Conservation (phyloP, 2,329 filamentous ascomycete genomes). For the Botrytis pseudocinerea region DNA sequence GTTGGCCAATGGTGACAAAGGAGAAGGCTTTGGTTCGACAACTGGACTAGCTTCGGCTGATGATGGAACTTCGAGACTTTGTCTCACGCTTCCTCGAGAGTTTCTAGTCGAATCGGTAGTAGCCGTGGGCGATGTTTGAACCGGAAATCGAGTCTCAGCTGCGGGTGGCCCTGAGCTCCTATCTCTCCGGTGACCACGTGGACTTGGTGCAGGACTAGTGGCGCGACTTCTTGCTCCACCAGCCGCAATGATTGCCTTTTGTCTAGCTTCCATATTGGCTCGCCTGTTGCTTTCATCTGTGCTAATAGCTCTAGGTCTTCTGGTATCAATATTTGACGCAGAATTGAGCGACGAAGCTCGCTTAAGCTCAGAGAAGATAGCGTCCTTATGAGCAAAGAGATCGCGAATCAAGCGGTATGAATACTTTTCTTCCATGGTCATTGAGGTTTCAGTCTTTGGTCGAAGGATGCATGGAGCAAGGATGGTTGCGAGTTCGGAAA, state of each 20-base stretch:
- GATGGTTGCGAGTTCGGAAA: constrained; percentile 69
- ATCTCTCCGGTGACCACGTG: constrained; percentile 71
- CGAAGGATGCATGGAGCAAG: constrained; percentile 86
- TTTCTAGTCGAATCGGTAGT: constrained; percentile 46
- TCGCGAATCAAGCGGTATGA: constrained; percentile 88
- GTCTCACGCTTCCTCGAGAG: constrained; percentile 46
- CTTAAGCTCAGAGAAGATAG: constrained; percentile 95
- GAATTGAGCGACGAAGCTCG: constrained; percentile 74
- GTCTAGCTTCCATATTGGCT: constrained; percentile 90
- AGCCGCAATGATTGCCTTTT: constrained; percentile 69
- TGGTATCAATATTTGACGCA: constrained; percentile 56
- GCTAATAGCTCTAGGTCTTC: constrained; percentile 83
- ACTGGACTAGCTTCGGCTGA: constrained; percentile 31
- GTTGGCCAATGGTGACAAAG: constrained; percentile 35
- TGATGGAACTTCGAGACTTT: constrained; percentile 77
- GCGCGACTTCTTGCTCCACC: constrained; percentile 66
- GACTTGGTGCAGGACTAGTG: constrained; percentile 68
- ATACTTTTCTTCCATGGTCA: constrained; percentile 95
- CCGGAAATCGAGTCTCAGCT: constrained; percentile 79
- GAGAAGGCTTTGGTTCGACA: constrained; percentile 27
- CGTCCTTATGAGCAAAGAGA: constrained; percentile 88
- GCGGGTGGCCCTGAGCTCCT: constrained; percentile 70
- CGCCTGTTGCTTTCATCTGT: constrained; percentile 95
- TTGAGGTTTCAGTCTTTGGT: constrained; percentile 80
- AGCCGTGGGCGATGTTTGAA: constrained; percentile 64